Conservation (phyloP, 2,329 filamentous ascomycete species). For the Sclerotinia sclerotiorum region DNA sequence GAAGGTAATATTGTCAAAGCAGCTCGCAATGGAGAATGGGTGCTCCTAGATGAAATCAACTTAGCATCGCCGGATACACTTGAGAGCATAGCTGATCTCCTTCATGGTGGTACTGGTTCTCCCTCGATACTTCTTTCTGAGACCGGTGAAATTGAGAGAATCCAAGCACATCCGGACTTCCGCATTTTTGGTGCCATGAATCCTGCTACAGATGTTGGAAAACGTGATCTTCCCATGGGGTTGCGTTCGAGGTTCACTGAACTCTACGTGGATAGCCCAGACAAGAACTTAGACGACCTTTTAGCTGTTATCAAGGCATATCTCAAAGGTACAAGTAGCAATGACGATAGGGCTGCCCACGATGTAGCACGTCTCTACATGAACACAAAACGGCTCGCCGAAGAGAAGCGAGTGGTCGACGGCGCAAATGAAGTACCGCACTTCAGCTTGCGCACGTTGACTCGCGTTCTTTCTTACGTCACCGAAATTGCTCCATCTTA, state of each 20-base stretch:
- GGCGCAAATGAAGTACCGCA: conserved; percentile 95
- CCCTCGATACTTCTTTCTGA: conserved; percentile 90
- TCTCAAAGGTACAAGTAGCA: conserved; percentile 68
- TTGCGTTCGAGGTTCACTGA: conserved; percentile 93
- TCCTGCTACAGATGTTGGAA: conserved; percentile 94
- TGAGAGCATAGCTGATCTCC: conserved; percentile 86
- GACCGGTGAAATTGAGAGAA: conserved; percentile 86
- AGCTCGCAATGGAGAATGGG: conserved; percentile 94
- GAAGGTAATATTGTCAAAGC: conserved; percentile 96
- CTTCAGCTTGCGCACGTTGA: conserved; percentile 93
- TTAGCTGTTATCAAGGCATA: conserved; percentile 87
- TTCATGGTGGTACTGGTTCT: conserved; percentile 68
- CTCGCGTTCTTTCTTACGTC: conserved; percentile 84
- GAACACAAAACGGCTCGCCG: conserved; percentile 77
- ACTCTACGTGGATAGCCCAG: conserved; percentile 88
- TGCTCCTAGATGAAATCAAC: conserved; percentile 96
- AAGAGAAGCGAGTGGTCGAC: conserved; percentile 84
- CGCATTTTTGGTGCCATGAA: conserved; percentile 99
- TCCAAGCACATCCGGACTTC: conserved; percentile 88
- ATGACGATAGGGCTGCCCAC: conserved; percentile 70
- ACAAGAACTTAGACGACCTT: conserved; percentile 82
- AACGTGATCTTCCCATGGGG: conserved; percentile 86
- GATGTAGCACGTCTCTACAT: conserved; percentile 88
- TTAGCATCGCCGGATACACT: conserved; percentile 91
- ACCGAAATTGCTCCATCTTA: conserved; percentile 81